Conservation (phyloP, 495 filamentous ascomycete species). For the Aspergillus homomorphus region DNA sequence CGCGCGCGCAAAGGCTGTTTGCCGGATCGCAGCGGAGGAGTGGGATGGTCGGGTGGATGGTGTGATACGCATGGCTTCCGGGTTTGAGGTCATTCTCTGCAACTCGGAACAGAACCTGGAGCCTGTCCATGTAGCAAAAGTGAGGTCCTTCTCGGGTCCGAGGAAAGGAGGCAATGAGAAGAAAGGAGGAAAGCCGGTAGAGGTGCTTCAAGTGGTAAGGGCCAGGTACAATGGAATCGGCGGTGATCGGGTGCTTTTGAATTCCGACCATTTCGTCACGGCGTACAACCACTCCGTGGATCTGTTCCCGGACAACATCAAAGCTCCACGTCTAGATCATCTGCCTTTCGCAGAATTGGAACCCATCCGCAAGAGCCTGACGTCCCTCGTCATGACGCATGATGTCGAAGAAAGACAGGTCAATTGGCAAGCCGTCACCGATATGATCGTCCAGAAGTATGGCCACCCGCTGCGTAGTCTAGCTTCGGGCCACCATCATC, state of each 20-base stretch:
- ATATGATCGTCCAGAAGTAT: not conserved
- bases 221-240: not conserved
- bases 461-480: not conserved
- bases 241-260: not conserved
- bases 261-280: not conserved
- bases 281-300: not conserved
- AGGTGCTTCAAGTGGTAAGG: not conserved
- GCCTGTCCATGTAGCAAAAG: not conserved
- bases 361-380: not conserved
- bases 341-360: not conserved
- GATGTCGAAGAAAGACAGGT: not conserved
- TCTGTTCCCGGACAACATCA: not conserved
- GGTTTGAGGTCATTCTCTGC: slow-evolving; percentile 50
- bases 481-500: not conserved
- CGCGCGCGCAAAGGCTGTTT: slow-evolving; percentile 40
- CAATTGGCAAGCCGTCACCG: not conserved
- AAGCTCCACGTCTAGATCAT: not conserved
- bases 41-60: slow-evolving; percentile 50
- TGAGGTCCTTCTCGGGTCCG: not conserved
- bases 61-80: slow-evolving; percentile 56
- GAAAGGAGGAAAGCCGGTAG: not conserved
- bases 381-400: not conserved
- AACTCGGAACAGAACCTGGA: slow-evolving; percentile 4
- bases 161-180: not conserved
- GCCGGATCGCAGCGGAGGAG: slow-evolving; percentile 31